These are phyloP conservation scores for Candida golubevii DNA, from an alignment of 805 yeast genomes.

Conservation along the genomic window DNA sequence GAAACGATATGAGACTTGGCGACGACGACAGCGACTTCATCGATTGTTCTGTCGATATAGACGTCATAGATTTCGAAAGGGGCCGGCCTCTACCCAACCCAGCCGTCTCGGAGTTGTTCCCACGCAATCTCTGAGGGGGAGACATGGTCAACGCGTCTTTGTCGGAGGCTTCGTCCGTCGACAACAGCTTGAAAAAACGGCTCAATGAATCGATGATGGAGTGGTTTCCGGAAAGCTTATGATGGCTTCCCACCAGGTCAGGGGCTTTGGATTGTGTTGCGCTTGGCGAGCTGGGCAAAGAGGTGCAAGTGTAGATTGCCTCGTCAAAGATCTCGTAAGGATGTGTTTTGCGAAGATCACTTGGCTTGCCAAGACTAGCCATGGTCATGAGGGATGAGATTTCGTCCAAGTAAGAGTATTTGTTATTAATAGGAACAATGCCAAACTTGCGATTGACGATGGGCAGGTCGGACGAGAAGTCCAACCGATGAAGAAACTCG, in stretches of 20 bases:
- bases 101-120: constrained; percentile 1
- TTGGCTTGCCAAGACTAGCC: constrained; percentile 18
- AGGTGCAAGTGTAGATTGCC: constrained; percentile 45
- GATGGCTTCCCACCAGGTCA: neutral
- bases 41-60: constrained; percentile 30
- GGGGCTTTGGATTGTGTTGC: neutral
- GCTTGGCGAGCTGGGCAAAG: constrained; percentile 18
- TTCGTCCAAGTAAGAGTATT: constrained; percentile 19
- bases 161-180: constrained; percentile 26
- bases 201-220: constrained; percentile 34
- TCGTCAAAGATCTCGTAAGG: constrained; percentile 66
- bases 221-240: constrained; percentile 30
- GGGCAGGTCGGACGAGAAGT: constrained; percentile 36
- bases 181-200: constrained; percentile 31
- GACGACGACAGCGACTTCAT: constrained; percentile 32
- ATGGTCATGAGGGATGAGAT: constrained; percentile 14
- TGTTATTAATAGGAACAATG: constrained; percentile 33
- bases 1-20: constrained; percentile 36
- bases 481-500: constrained; percentile 7
- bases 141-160: constrained; percentile 4
- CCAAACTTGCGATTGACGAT: constrained; percentile 47
- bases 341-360: constrained; percentile 46
- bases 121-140: constrained; percentile 8
- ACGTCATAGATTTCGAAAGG: constrained; percentile 33
- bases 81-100: constrained; percentile 14